Evolutionary conservation across 2,329 filamentous ascomycete genomes (phyloP).

Genomic region (Xylariales sp.): DNA sequence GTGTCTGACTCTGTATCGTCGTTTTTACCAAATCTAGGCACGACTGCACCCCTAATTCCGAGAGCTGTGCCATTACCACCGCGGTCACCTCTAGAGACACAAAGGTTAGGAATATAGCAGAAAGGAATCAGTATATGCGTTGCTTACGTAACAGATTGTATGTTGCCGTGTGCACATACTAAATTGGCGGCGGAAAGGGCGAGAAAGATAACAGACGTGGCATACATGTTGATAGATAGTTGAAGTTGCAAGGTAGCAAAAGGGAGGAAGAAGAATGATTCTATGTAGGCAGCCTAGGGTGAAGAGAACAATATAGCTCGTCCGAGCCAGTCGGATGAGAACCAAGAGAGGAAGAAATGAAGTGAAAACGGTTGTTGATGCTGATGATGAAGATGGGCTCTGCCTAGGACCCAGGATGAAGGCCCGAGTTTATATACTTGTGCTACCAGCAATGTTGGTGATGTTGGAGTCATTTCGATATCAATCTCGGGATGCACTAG

Average conservation of each 20-base stretch:
- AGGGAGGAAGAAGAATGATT: neutral
- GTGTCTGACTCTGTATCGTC: conserved; percentile 27
- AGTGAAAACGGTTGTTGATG: conserved; percentile 2
- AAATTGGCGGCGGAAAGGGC: conserved; percentile 25
- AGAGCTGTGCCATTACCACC: conserved; percentile 33
- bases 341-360: conserved; percentile 9
- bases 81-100: conserved; percentile 22
- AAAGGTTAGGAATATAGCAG: conserved; percentile 7
- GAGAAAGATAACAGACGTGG: conserved; percentile 10
- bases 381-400: neutral
- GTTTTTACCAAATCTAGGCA: conserved; percentile 28
- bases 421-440: conserved; percentile 22
- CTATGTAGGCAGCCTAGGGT: neutral
- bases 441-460: conserved; percentile 8
- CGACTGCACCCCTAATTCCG: conserved; percentile 25
- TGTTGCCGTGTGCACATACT: conserved; percentile 30
- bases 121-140: neutral
- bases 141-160: conserved; percentile 28
- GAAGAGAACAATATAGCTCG: conserved; percentile 12
- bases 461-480: neutral
- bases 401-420: neutral
- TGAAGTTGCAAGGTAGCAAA: neutral
- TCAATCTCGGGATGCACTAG: neutral
- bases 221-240: conserved; percentile 21
- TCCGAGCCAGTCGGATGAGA: conserved; percentile 21